These are phyloP conservation scores for Cyberlindnera veronae DNA, from an alignment of 805 yeast species.

Conservation along the genomic window DNA sequence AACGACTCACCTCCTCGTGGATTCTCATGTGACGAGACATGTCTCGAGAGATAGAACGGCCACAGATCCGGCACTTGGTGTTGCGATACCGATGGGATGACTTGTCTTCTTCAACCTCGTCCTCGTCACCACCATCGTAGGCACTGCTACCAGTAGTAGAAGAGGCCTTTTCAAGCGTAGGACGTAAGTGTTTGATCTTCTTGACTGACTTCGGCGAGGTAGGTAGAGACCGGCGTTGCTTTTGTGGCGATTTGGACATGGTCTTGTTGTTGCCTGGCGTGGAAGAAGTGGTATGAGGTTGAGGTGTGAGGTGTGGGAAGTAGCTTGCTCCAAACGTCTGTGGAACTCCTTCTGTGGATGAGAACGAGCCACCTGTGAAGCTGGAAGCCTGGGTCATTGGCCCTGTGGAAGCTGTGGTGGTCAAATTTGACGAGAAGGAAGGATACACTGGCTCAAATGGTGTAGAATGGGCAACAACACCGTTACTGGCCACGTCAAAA, in stretches of 20 bases:
- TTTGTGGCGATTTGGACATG: not conserved
- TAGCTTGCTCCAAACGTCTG: not conserved
- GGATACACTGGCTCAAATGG: not conserved
- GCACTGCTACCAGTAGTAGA: too few relatives aligned
- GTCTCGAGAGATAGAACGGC: conserved; percentile 53
- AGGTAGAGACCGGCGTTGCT: not conserved
- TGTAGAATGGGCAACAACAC: not conserved
- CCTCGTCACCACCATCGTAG: too few relatives aligned
- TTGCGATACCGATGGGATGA: too few relatives aligned
- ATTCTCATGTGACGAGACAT: conserved; percentile 61
- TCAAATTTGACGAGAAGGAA: not conserved
- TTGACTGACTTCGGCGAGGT: conserved; percentile 1
- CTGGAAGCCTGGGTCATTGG: too few relatives aligned
- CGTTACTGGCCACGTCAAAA: not conserved
- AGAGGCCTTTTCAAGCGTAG: too few relatives aligned
- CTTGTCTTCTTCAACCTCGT: too few relatives aligned
- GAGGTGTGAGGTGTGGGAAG: conserved; percentile 1
- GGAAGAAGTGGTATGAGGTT: not conserved
- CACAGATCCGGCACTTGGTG: conserved; percentile 46
- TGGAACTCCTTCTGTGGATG: not conserved
- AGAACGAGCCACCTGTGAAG: not conserved
- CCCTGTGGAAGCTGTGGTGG: not conserved
- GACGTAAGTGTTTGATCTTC: not conserved
- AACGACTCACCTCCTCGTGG: conserved; percentile 54
- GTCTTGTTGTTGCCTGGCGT: not conserved